A percentile compares a stretch with the other conserved stretches of the same genome.
Conservation (phyloP, 345 rosid species). For the Microthlaspi erraticum region DNA sequence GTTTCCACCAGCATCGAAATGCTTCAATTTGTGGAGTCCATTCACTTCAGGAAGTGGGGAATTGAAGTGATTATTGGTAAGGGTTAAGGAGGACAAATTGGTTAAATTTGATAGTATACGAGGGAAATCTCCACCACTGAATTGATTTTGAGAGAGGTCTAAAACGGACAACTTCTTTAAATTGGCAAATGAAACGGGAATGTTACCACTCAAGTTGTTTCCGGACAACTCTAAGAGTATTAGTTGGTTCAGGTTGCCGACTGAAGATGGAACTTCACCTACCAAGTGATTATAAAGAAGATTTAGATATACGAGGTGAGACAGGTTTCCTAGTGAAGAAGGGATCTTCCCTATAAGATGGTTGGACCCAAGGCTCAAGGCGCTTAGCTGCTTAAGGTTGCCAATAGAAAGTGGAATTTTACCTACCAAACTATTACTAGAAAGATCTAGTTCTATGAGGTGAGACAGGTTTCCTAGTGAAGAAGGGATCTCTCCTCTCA, state of each 20-base stretch:
- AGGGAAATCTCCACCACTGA: neutral
- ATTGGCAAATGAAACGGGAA: neutral
- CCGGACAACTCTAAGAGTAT: neutral
- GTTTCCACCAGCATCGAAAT: neutral
- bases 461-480: neutral
- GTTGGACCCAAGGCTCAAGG: no score
- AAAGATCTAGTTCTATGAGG: neutral
- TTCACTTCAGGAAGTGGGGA: neutral
- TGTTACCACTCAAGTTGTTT: neutral
- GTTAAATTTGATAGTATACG: constrained; percentile 2
- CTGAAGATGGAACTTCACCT: no score
- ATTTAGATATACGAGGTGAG: no score
- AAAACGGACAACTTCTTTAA: neutral
- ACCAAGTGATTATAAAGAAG: no score
- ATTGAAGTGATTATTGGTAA: neutral
- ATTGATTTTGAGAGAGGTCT: neutral
- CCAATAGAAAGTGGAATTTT: neutral
- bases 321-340: no score
- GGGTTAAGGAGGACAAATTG: neutral
- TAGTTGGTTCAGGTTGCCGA: constrained; percentile 1
- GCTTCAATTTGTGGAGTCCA: neutral
- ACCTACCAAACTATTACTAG: no score
- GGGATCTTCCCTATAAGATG: no score
- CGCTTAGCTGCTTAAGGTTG: neutral
- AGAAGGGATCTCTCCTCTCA: neutral